Percentiles rank a stretch among this genome's conserved stretches.
Conservation (phyloP, 2,329 filamentous ascomycete species). For the Thielaviopsis punctulata region DNA sequence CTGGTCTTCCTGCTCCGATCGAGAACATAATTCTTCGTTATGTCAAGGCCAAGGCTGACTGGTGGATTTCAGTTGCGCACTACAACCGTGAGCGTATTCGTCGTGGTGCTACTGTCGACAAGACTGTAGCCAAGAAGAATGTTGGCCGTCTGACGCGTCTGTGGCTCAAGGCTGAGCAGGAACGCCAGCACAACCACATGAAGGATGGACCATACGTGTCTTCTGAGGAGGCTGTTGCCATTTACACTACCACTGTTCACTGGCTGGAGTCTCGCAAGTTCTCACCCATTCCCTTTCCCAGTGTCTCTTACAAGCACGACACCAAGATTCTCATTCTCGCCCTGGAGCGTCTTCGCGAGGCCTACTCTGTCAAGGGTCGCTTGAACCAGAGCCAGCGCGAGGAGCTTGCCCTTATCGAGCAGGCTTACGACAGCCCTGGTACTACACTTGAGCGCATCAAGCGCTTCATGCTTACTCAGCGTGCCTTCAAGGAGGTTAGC, state of each 20-base stretch:
- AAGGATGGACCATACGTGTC: conserved; percentile 98
- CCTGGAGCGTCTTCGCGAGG: conserved; percentile 78
- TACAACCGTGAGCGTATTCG: conserved; percentile 97
- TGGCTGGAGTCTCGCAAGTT: conserved; percentile 98
- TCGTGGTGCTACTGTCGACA: conserved; percentile 91
- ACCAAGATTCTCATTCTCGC: conserved; percentile 97
- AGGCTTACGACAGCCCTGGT: conserved; percentile 93
- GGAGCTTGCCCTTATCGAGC: conserved; percentile 89
- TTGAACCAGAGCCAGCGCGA: conserved; percentile 96
- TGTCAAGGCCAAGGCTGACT: conserved; percentile 97
- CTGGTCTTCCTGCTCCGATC: conserved; percentile 85
- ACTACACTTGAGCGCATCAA: conserved; percentile 94
- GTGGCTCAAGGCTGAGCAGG: conserved; percentile 96
- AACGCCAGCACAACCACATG: conserved; percentile 97
- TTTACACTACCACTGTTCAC: conserved; percentile 96
- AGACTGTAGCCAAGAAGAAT: conserved; percentile 99
- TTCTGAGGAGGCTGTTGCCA: conserved; percentile 93
- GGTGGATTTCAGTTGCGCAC: conserved; percentile 98
- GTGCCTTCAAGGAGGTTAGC: conserved; percentile 97
- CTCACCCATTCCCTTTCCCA: conserved; percentile 95
- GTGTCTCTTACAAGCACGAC: conserved; percentile 98
- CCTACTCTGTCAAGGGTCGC: conserved; percentile 93
- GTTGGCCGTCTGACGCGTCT: conserved; percentile 82
- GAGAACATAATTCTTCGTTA: conserved; percentile 98
- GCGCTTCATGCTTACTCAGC: conserved; percentile 87